Percentiles rank a stretch among this genome's conserved stretches.
These are phyloP conservation scores for Clitoria ternatea DNA, from an alignment of 306 rosid species.

Conservation along the genomic window DNA sequence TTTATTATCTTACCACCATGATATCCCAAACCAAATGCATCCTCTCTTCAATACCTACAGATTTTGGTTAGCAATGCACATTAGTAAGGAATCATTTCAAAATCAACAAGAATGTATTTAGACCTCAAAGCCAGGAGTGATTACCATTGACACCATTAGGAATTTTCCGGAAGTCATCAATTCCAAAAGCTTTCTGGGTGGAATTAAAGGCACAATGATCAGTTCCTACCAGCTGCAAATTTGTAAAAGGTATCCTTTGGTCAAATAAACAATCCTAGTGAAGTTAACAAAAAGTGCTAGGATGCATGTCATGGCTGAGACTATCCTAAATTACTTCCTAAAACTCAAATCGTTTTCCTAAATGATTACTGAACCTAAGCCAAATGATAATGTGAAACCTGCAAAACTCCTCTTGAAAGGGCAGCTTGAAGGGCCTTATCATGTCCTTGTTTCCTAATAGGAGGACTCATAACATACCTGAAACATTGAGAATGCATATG, in stretches of 20 bases:
- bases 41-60: conserved; percentile 87
- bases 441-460: conserved; percentile 77
- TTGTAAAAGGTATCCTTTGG: conserved; percentile 17
- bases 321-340: conserved; percentile 12
- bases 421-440: conserved; percentile 93
- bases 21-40: conserved; percentile 94
- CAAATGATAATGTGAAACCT: conserved; percentile 45
- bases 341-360: background rate
- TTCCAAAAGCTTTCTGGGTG: conserved; percentile 81
- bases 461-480: conserved; percentile 99
- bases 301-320: conserved; percentile 10
- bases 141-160: conserved; percentile 98
- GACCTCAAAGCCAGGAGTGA: conserved; percentile 11
- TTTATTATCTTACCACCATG: conserved; percentile 73
- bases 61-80: conserved; percentile 24
- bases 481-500: conserved; percentile 26
- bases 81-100: conserved; percentile 17
- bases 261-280: conserved; percentile 8
- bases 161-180: conserved; percentile 83
- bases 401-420: conserved; percentile 75
- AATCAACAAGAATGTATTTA: conserved; percentile 18
- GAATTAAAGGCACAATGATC: conserved; percentile 87
- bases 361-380: conserved; percentile 10
- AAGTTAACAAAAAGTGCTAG: background rate
- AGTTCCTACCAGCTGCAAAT: conserved; percentile 88